Evolutionary conservation across 352 stramenopile genomes (phyloP).

Genomic region (Aphanomyces stellatus): DNA sequence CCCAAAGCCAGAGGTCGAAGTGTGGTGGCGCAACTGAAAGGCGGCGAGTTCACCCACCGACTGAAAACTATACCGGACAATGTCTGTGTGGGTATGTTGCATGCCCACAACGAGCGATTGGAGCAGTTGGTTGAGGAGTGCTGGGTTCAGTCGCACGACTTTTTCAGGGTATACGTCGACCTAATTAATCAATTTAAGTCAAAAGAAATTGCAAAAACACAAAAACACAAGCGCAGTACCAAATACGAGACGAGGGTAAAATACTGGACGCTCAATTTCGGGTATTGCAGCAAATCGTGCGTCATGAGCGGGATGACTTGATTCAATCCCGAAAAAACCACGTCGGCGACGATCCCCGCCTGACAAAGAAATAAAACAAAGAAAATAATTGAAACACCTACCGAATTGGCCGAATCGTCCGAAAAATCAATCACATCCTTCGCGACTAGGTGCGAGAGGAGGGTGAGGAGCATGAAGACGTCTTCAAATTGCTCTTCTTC

Average conservation of each 20-base stretch:
- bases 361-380: no score
- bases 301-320: conserved; percentile 87
- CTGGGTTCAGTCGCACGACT: conserved; percentile 43
- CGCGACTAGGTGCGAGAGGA: conserved; percentile 67
- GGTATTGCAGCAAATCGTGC: conserved; percentile 78
- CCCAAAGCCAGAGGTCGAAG: conserved; percentile 55
- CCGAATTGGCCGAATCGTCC: conserved; percentile 48
- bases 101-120: conserved; percentile 68
- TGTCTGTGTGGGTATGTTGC: conserved; percentile 60
- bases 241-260: conserved; percentile 84
- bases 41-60: conserved; percentile 61
- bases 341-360: conserved; percentile 65
- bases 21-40: conserved; percentile 53
- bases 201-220: neutral
- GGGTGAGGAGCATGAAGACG: conserved; percentile 59
- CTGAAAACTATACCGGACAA: conserved; percentile 76
- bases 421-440: conserved; percentile 86
- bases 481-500: conserved; percentile 76
- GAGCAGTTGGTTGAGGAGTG: conserved; percentile 67
- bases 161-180: conserved; percentile 80
- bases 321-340: conserved; percentile 82
- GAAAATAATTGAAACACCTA: conserved; percentile 28
- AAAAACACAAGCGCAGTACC: conserved; percentile 8
- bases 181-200: neutral
- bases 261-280: conserved; percentile 79